These are phyloP conservation scores for Wallemia hederae DNA, from an alignment of 1,284 basidiomycete species.

Conservation along the genomic window DNA sequence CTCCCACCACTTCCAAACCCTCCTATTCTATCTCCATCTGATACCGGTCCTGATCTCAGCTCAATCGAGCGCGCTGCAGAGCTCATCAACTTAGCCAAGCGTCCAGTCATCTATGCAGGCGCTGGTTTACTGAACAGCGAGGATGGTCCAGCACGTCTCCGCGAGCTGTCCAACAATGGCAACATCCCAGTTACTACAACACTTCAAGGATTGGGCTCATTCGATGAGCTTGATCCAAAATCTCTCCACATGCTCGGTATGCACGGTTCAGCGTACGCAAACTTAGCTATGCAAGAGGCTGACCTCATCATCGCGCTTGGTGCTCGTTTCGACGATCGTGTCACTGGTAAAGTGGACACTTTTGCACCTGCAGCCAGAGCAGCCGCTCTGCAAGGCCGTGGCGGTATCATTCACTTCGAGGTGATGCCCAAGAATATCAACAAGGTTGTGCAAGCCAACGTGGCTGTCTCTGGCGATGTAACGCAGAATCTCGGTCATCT, in stretches of 20 bases:
- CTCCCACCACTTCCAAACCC: constrained; percentile 43
- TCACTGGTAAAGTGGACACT: constrained; percentile 64
- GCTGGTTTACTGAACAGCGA: constrained; percentile 62
- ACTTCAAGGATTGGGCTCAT: constrained; percentile 77
- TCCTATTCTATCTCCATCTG: constrained; percentile 26
- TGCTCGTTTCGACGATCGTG: constrained; percentile 88
- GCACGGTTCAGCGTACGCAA: constrained; percentile 94
- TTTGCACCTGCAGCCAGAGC: constrained; percentile 75
- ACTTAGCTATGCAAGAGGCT: constrained; percentile 86
- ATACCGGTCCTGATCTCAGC: constrained; percentile 26
- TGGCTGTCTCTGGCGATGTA: constrained; percentile 83
- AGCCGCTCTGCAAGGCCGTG: constrained; percentile 55
- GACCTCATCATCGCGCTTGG: constrained; percentile 94
- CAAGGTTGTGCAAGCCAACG: constrained; percentile 85
- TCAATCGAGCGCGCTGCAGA: constrained; percentile 55
- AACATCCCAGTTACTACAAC: constrained; percentile 95
- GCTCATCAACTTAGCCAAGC: constrained; percentile 71
- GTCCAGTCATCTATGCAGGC: constrained; percentile 80
- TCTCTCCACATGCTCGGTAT: constrained; percentile 95
- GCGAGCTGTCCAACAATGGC: constrained; percentile 47
- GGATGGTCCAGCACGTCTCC: constrained; percentile 54
- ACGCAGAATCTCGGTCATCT: constrained; percentile 49
- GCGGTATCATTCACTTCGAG: constrained; percentile 97
- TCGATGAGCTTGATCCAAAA: constrained; percentile 53
- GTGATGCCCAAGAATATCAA: constrained; percentile 97